These are phyloP conservation scores for Apiospora phragmitis DNA, from an alignment of 2,329 filamentous ascomycete genomes.

Conservation along the genomic window DNA sequence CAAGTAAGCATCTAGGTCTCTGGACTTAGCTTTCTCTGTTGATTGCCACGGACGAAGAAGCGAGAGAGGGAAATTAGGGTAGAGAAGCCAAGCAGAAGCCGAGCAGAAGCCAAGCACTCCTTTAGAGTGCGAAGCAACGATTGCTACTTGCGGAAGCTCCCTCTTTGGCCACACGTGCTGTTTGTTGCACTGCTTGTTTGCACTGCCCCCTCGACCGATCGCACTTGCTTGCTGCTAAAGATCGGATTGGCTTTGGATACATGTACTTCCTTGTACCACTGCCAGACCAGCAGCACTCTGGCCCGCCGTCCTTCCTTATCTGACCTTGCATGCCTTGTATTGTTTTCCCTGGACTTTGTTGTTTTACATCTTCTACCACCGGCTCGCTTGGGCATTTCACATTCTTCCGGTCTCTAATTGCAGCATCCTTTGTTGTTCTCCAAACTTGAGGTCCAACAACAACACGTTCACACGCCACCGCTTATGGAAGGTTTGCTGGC, in stretches of 20 bases:
- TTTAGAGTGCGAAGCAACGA: background rate
- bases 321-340: background rate
- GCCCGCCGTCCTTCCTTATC: background rate
- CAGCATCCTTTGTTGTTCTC: background rate
- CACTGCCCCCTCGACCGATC: slow-evolving; percentile 5
- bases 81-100: background rate
- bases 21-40: background rate
- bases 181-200: background rate
- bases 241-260: background rate
- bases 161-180: background rate
- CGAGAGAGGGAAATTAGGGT: background rate
- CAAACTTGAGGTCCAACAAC: background rate
- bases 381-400: background rate
- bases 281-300: background rate
- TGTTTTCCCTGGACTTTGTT: background rate
- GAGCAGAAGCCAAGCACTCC: background rate
- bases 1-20: background rate
- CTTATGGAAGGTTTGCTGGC: slow-evolving; percentile 3
- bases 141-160: background rate
- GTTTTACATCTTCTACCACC: background rate
- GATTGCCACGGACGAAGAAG: background rate
- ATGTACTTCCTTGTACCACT: background rate
- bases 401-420: background rate
- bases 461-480: background rate
- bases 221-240: background rate